Evolutionary conservation across 192 early-diverging fungal species (phyloP).

Genomic region (Geosiphon pyriformis): DNA sequence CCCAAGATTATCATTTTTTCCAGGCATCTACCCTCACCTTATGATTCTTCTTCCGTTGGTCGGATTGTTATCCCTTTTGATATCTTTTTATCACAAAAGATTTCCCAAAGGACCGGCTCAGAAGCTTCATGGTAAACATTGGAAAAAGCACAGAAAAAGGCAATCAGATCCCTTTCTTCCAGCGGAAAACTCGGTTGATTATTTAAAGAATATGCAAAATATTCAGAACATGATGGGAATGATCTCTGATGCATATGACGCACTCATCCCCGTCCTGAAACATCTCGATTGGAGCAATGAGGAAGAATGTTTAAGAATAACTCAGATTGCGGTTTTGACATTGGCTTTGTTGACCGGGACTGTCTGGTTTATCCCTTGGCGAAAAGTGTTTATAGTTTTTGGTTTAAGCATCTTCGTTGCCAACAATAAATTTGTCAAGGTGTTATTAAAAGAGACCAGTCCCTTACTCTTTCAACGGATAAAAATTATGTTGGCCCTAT

Average conservation of each 20-base stretch:
- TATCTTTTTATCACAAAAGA: conserved; percentile 21
- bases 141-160: conserved; percentile 20
- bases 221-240: conserved; percentile 76
- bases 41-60: conserved; percentile 31
- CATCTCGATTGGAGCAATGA: conserved; percentile 53
- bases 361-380: conserved; percentile 47
- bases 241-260: conserved; percentile 45
- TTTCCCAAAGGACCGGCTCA: conserved; percentile 17
- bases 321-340: conserved; percentile 34
- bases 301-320: conserved; percentile 37
- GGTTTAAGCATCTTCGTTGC: conserved; percentile 32
- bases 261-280: conserved; percentile 31
- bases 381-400: conserved; percentile 40
- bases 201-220: conserved; percentile 63
- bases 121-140: conserved; percentile 16
- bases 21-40: conserved; percentile 32
- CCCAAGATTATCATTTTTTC: neutral
- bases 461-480: neutral
- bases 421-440: neutral
- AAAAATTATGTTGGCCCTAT: neutral
- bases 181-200: conserved; percentile 47
- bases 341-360: conserved; percentile 22
- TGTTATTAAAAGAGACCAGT: conserved; percentile 2
- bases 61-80: conserved; percentile 15
- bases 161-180: conserved; percentile 1